Evolutionary conservation across 192 early-diverging fungal species (phyloP).

Genomic region (Allomyces arbusculus): DNA sequence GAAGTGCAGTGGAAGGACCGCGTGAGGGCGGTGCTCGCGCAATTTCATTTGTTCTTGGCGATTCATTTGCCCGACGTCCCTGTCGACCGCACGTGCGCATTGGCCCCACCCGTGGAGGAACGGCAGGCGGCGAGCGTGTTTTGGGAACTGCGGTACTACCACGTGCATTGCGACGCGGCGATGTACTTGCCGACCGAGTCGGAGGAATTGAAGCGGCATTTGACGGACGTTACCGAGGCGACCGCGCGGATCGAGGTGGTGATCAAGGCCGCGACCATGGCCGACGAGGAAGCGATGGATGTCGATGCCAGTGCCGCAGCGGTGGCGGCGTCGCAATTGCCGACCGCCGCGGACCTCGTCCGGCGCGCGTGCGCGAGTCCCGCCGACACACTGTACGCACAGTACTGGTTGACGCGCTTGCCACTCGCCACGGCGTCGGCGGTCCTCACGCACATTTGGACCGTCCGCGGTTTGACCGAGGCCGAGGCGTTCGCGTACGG

Average conservation of each 20-base stretch:
- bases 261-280: background rate
- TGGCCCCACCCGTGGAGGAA: background rate
- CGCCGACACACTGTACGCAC: background rate
- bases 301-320: too few species aligned
- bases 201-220: background rate
- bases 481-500: too few species aligned
- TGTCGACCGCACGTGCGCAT: background rate
- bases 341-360: background rate
- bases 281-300: background rate
- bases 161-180: background rate
- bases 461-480: background rate
- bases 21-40: background rate
- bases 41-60: background rate
- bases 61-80: background rate
- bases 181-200: background rate
- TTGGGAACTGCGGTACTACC: background rate
- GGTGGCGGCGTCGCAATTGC: too few species aligned
- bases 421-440: background rate
- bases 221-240: background rate
- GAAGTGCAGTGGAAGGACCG: background rate
- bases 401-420: background rate
- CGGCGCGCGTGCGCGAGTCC: background rate
- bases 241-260: background rate
- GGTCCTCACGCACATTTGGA: background rate
- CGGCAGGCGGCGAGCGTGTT: background rate